phyloP scores from a whole-genome alignment of 345 rosid genomes.

The Gossypium rotundifolium region DNA sequence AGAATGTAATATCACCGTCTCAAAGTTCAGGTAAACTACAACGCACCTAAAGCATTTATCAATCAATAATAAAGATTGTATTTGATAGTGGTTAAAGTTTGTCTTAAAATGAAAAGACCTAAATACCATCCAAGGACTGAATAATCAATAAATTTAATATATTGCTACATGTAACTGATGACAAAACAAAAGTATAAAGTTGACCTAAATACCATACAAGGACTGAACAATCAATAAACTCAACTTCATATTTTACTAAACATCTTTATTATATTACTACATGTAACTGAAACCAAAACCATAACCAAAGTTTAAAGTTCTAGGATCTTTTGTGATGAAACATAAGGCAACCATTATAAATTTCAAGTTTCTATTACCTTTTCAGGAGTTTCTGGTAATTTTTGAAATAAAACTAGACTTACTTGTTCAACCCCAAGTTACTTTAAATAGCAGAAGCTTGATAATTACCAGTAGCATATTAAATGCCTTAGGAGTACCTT shows the following conservation, averaged over 20 bases:
- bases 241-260: not conserved
- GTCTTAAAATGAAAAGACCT: not conserved
- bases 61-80: not conserved
- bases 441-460: not conserved
- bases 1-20: not conserved
- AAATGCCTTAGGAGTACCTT: not conserved
- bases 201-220: not conserved
- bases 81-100: not conserved
- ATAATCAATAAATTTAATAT: not conserved
- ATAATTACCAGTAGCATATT: not conserved
- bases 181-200: not conserved
- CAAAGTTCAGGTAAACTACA: not conserved
- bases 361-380: not conserved
- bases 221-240: not conserved
- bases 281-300: not conserved
- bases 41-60: not conserved
- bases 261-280: not conserved
- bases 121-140: not conserved
- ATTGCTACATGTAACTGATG: not conserved
- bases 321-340: not conserved
- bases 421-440: not conserved
- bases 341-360: not conserved
- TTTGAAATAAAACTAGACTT: not conserved
- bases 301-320: not conserved
- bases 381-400: not conserved